These are phyloP conservation scores for Ogataea neopini DNA, from an alignment of 805 yeast species.

Conservation along the genomic window DNA sequence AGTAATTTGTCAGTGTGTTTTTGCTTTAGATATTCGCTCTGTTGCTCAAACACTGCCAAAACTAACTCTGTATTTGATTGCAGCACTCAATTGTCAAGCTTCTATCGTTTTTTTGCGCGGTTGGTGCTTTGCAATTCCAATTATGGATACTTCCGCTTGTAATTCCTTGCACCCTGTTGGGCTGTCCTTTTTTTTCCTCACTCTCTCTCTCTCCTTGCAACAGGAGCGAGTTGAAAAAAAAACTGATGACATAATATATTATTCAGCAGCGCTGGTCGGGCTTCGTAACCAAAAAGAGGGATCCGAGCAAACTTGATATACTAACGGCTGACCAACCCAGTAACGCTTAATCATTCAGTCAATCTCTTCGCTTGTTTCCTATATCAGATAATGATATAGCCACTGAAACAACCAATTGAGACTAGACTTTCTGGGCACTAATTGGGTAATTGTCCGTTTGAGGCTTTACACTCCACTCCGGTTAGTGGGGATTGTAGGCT, in stretches of 20 bases:
- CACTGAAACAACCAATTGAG: no score
- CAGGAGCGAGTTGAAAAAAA: background rate
- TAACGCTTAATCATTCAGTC: no score
- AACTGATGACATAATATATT: background rate
- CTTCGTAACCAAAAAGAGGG: background rate
- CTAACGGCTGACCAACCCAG: no score
- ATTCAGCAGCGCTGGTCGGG: background rate
- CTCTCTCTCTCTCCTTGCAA: background rate
- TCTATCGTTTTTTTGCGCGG: background rate
- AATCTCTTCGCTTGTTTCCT: no score
- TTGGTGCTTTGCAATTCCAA: background rate
- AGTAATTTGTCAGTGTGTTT: background rate
- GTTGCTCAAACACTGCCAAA: background rate
- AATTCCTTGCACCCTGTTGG: background rate
- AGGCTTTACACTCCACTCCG: background rate
- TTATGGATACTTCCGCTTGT: background rate
- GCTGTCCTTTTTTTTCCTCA: conserved; percentile 7
- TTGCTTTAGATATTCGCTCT: background rate
- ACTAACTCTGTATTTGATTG: background rate
- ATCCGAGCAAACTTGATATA: no score
- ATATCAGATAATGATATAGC: no score
- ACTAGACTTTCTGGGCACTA: no score
- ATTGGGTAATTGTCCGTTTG: background rate
- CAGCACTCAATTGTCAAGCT: conserved; percentile 6
- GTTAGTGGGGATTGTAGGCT: background rate